phyloP scores from a whole-genome alignment of 2,329 filamentous ascomycete species.

The Trichoderma simmonsii region DNA sequence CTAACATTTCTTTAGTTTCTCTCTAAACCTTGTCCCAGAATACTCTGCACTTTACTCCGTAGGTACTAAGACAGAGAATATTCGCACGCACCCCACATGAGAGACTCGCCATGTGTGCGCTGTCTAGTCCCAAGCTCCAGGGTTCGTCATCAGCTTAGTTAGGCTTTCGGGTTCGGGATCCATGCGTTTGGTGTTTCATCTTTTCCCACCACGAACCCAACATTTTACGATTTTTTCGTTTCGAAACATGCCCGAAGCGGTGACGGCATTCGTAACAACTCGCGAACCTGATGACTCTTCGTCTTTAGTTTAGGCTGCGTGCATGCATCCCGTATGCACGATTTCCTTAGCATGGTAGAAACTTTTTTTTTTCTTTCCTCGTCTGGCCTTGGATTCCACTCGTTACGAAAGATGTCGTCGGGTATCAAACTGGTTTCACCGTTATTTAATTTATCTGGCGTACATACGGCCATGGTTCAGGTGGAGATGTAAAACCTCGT shows the following conservation, averaged over 20 bases:
- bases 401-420: not conserved
- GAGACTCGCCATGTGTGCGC: not conserved
- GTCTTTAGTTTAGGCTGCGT: not conserved
- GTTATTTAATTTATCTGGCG: constrained; percentile 8
- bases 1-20: not conserved
- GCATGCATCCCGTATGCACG: not conserved
- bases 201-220: not conserved
- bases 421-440: constrained; percentile 4
- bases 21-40: not conserved
- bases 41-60: too few relatives aligned
- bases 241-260: constrained; percentile 2
- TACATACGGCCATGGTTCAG: not conserved
- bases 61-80: too few relatives aligned
- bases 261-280: not conserved
- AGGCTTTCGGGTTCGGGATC: not conserved
- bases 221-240: not conserved
- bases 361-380: not conserved
- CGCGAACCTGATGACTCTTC: not conserved
- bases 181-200: not conserved
- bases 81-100: not conserved
- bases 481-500: not conserved
- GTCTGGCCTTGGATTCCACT: not conserved
- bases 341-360: not conserved
- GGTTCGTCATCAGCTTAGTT: not conserved
- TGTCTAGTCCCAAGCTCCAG: not conserved